Evolutionary conservation across 2,329 filamentous ascomycete genomes (phyloP).

Genomic region (Colletotrichum paranaense): DNA sequence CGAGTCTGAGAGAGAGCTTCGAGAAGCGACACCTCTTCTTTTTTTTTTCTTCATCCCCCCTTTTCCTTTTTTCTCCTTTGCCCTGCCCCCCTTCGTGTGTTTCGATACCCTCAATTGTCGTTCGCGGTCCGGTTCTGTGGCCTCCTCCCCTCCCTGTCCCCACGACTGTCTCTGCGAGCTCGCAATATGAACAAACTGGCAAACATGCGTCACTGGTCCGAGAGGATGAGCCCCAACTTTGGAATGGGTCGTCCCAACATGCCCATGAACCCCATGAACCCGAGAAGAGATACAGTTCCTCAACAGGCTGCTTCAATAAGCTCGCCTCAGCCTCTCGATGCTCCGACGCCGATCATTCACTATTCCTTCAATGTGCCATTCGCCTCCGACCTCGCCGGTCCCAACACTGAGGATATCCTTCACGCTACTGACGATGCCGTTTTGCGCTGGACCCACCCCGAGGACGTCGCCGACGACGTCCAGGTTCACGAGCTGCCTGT

Average conservation of each 20-base stretch:
- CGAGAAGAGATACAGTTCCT: slow-evolving; percentile 67
- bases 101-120: slow-evolving; percentile 22
- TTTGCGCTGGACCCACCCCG: slow-evolving; percentile 92
- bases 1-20: slow-evolving; percentile 34
- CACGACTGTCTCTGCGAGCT: slow-evolving; percentile 35
- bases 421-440: slow-evolving; percentile 91
- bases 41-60: slow-evolving; percentile 40
- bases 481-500: slow-evolving; percentile 92
- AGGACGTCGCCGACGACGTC: slow-evolving; percentile 84
- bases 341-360: slow-evolving; percentile 72
- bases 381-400: slow-evolving; percentile 89
- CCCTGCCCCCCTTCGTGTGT: slow-evolving; percentile 38
- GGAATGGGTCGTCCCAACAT: slow-evolving; percentile 70
- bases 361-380: slow-evolving; percentile 98
- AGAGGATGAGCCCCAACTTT: slow-evolving; percentile 76
- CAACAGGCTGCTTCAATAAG: slow-evolving; percentile 67
- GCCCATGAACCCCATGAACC: slow-evolving; percentile 67
- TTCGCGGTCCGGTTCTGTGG: slow-evolving; percentile 33
- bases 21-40: slow-evolving; percentile 37
- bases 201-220: slow-evolving; percentile 79
- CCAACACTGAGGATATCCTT: slow-evolving; percentile 93
- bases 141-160: slow-evolving; percentile 40
- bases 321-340: slow-evolving; percentile 78
- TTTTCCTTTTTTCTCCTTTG: slow-evolving; percentile 32
- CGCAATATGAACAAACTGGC: slow-evolving; percentile 76